Evolutionary conservation across 306 rosid genomes (phyloP).

Genomic region (Quercus agrifolia): DNA sequence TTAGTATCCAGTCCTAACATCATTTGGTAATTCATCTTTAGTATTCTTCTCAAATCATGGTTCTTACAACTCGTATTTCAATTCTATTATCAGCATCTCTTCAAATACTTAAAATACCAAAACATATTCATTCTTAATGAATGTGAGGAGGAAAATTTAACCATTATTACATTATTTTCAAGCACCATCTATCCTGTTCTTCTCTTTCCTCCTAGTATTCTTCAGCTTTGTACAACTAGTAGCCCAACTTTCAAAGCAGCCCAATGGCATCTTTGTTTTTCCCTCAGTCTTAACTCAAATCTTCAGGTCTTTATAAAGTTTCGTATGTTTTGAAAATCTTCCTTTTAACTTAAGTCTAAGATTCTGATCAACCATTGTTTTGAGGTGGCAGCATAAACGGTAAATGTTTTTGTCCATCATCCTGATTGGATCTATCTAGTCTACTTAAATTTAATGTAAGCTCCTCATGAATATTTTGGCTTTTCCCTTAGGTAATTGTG

Average conservation of each 20-base stretch:
- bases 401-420: neutral
- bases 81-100: neutral
- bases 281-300: neutral
- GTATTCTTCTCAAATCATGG: neutral
- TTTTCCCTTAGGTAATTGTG: neutral
- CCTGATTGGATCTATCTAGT: neutral
- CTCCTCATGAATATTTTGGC: neutral
- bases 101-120: neutral
- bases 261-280: neutral
- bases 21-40: neutral
- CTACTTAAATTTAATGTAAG: neutral
- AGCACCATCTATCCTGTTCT: neutral
- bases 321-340: neutral
- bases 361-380: neutral
- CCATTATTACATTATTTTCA: neutral
- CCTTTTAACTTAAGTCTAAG: neutral
- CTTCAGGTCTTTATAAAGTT: neutral
- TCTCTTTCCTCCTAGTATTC: neutral
- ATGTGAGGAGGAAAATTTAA: neutral
- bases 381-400: neutral
- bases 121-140: neutral
- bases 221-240: neutral
- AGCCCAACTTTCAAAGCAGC: neutral
- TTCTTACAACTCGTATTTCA: neutral
- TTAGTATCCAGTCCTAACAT: constrained; percentile 43